Conservation (phyloP, 1,284 basidiomycete genomes). For the Singerocomus inundabilis region DNA sequence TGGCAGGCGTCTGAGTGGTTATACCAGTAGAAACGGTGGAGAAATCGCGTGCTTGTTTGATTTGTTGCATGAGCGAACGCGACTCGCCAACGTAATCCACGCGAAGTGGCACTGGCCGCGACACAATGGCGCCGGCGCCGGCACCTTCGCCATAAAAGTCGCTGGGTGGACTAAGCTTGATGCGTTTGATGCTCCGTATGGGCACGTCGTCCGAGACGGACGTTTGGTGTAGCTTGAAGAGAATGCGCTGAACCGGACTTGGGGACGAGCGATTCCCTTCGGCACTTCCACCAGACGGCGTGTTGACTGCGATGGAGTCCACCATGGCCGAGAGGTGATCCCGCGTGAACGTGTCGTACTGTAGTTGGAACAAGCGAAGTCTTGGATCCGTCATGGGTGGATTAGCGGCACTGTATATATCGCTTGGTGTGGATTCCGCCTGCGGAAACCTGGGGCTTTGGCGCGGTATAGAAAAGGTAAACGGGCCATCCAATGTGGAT, state of each 20-base stretch:
- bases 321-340: slow-evolving; percentile 90
- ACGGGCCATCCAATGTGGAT: slow-evolving; percentile 53
- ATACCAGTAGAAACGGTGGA: slow-evolving; percentile 66
- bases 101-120: slow-evolving; percentile 44
- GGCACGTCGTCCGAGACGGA: slow-evolving; percentile 43
- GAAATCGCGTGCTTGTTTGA: slow-evolving; percentile 69
- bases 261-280: slow-evolving; percentile 43
- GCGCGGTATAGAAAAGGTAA: slow-evolving; percentile 71
- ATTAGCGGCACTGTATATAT: slow-evolving; percentile 32
- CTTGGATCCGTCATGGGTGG: slow-evolving; percentile 64
- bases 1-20: slow-evolving; percentile 32
- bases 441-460: slow-evolving; percentile 41
- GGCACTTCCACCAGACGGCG: slow-evolving; percentile 54
- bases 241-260: slow-evolving; percentile 38
- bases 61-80: slow-evolving; percentile 69
- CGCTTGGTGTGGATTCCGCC: slow-evolving; percentile 56
- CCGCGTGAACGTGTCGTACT: slow-evolving; percentile 91
- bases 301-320: slow-evolving; percentile 82
- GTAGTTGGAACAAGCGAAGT: slow-evolving; percentile 84
- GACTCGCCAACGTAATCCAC: slow-evolving; percentile 75
- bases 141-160: slow-evolving; percentile 52
- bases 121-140: slow-evolving; percentile 46
- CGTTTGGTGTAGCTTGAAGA: slow-evolving; percentile 45
- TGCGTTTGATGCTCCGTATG: slow-evolving; percentile 69
- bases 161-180: slow-evolving; percentile 63